Base-by-base conservation (phyloP, 2,329 filamentous ascomycete species). In the Aspergillus sp. region DNA sequence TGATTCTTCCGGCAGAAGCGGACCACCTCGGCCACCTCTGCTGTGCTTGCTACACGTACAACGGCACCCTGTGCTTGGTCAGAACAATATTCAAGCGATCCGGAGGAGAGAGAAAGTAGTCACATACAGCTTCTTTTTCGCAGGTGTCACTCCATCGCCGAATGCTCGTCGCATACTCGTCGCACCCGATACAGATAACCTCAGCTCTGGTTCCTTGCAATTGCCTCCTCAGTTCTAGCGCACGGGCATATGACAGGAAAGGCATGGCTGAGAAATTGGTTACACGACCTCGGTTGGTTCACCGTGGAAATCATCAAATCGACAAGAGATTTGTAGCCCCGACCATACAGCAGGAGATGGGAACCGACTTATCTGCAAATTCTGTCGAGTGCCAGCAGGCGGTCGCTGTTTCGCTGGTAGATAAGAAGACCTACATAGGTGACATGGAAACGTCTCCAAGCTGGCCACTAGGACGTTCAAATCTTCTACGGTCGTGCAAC, bases 1-100 rank as follows among this genome's bases (percentile, higher is more conserved):
- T 69, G 67, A 50, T 82, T 69, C 13, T 76, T 66, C 1, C 71
- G 73, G 23, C 81, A 80, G 63, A 82, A 84, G 15, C 49, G 7
- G 4, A 67, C 51, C 0, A 56, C 54, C 1, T 43, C 52, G 0
- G 54, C 50, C 2, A 66, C 58, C 25, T 66, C 65, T 3, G 28
- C n/a, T 1, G 45, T 52, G 4, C 47, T 51, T 2, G 59, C 61
- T 7, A 59, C 63, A 25, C 62, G 57, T 15, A 66, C 52, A n/a
- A 66, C 54, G 32, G 64, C 54, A 2, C 63, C 65, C 65, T 66
- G 2, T 4, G 3, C 13, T 12, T 25, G 3, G 39, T 56, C 41
- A 56, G 47, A 41, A 28, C 10, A 17, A 0, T 13, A 38, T 23
- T 9, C 21, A 12, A 13, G 3, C 15, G 21, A 8, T 4, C 38